Evolutionary conservation across 2,329 filamentous ascomycete genomes (phyloP).

Genomic region (Chalaropsis ovoidea): DNA sequence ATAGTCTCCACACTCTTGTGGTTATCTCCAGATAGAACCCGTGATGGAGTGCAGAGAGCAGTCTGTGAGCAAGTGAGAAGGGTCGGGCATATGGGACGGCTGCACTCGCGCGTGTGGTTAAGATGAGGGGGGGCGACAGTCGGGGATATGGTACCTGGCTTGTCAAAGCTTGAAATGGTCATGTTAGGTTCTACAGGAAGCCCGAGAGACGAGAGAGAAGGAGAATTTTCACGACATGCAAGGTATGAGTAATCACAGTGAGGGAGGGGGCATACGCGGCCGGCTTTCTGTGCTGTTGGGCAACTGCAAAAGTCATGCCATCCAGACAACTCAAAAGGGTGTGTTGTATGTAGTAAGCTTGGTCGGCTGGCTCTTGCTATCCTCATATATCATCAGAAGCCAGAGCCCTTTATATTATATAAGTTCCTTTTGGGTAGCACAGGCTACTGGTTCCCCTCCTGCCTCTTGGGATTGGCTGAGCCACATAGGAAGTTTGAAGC

Average conservation of each 20-base stretch:
- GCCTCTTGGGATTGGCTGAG: not conserved
- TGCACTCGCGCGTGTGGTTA: not conserved
- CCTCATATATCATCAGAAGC: too few species aligned
- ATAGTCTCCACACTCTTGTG: not conserved
- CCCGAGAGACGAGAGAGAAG: not conserved
- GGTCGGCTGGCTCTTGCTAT: too few species aligned
- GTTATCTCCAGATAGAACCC: not conserved
- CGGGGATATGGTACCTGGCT: not conserved
- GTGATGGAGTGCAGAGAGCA: not conserved
- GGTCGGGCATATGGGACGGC: not conserved
- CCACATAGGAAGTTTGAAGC: not conserved
- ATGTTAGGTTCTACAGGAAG: not conserved
- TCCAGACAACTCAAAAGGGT: too few species aligned
- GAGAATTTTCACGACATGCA: not conserved
- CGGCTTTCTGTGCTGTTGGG: too few species aligned
- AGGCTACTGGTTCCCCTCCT: not conserved
- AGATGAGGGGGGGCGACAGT: not conserved
- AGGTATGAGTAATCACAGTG: not conserved
- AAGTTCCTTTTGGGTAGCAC: not conserved
- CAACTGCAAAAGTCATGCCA: not conserved
- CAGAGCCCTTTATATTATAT: not conserved
- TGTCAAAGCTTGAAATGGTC: not conserved
- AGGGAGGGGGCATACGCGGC: too few species aligned
- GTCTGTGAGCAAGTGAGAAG: not conserved
- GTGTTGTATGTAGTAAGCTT: too few species aligned